Conservation (phyloP, 1,284 basidiomycete genomes). For the Apiotrichum sp. region DNA sequence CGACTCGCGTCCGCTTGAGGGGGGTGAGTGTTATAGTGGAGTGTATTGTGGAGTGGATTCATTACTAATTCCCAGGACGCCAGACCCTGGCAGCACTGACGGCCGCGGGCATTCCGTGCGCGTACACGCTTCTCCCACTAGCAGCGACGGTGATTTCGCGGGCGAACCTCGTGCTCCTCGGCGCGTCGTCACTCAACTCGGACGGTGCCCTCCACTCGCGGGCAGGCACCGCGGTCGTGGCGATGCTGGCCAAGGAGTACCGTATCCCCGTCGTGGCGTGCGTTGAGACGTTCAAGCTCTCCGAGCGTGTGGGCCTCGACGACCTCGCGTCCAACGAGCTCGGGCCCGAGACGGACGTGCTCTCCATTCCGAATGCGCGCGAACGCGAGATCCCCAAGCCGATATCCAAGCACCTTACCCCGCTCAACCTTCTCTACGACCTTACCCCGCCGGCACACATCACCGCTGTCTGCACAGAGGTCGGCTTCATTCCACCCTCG, state of each 20-base stretch:
- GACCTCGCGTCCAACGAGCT: conserved; percentile 95
- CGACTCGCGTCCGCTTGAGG: conserved; percentile 88
- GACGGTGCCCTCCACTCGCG: conserved; percentile 93
- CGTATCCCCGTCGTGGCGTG: conserved; percentile 92
- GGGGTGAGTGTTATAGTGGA: conserved; percentile 56
- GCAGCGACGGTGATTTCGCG: conserved; percentile 75
- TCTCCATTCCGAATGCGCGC: conserved; percentile 21
- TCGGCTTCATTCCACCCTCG: conserved; percentile 76
- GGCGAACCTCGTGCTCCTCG: conserved; percentile 76
- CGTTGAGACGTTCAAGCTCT: conserved; percentile 98
- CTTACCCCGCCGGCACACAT: conserved; percentile 81
- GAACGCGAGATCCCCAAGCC: conserved; percentile 12
- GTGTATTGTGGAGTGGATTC: no score
- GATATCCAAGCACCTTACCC: conserved; percentile 51
- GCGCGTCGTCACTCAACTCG: conserved; percentile 87
- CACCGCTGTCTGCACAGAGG: conserved; percentile 90
- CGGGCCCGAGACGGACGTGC: conserved; percentile 52
- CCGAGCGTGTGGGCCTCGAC: conserved; percentile 86
- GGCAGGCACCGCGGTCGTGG: conserved; percentile 89
- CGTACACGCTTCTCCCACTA: conserved; percentile 85
- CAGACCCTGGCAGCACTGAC: conserved; percentile 67
- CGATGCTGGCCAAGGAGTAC: conserved; percentile 88
- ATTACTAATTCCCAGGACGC: conserved; percentile 57
- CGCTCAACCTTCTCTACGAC: conserved; percentile 82
- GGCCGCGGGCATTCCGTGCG: conserved; percentile 71